Conservation (phyloP, 169 alveolate species). For the Plasmodium billcollinsi region DNA sequence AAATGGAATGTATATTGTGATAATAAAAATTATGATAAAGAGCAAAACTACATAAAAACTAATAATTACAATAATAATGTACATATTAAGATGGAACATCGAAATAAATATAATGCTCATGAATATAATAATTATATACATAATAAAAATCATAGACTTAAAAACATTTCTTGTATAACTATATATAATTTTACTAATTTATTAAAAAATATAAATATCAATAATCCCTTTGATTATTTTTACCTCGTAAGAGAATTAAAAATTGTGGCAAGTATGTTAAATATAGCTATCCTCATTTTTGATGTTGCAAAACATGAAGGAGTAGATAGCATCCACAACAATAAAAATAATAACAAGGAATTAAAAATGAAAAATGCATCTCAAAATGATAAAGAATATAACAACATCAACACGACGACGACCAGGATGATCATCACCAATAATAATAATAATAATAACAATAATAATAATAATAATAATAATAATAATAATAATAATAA, state of each 20-base stretch:
- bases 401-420: not conserved
- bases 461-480: not conserved
- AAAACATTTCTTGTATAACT: slow-evolving; percentile 29
- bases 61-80: too few relatives aligned
- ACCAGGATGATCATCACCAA: not conserved
- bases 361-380: not conserved
- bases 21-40: too few relatives aligned
- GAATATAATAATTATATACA: not conserved
- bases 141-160: not conserved
- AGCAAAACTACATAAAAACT: too few relatives aligned
- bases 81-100: too few relatives aligned
- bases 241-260: slow-evolving; percentile 47
- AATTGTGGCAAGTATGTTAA: slow-evolving; percentile 6
- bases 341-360: not conserved
- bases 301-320: slow-evolving; percentile 20
- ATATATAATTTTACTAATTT: slow-evolving; percentile 45
- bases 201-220: slow-evolving; percentile 17
- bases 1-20: not conserved
- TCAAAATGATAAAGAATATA: not conserved
- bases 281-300: slow-evolving; percentile 37
- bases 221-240: slow-evolving; percentile 12
- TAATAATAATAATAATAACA: not conserved
- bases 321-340: not conserved
- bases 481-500: not conserved
- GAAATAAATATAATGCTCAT: too few relatives aligned